phyloP scores from a whole-genome alignment of 2,329 filamentous ascomycete species.

The Aspergillus vadensis region DNA sequence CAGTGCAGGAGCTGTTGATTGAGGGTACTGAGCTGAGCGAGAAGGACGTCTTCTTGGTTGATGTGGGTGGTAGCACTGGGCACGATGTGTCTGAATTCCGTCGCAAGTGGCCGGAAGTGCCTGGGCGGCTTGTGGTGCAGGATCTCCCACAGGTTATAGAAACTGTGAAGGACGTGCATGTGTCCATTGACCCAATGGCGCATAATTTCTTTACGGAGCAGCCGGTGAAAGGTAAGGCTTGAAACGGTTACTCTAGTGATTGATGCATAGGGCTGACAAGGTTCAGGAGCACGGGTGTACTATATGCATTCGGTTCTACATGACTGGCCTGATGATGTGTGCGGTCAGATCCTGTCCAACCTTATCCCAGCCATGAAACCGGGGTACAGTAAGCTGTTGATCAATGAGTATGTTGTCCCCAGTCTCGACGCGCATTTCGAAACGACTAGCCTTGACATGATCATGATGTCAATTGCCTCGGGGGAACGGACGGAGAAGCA shows the following conservation, averaged over 20 bases:
- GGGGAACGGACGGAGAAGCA: constrained; percentile 45
- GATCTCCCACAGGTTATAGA: constrained; percentile 47
- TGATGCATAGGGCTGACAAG: neutral
- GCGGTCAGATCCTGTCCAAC: constrained; percentile 34
- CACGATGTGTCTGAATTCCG: constrained; percentile 44
- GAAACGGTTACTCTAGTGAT: neutral
- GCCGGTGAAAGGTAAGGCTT: constrained; percentile 17
- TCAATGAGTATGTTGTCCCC: constrained; percentile 48
- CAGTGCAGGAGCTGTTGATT: constrained; percentile 24
- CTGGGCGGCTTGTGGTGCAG: constrained; percentile 51
- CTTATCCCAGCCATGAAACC: constrained; percentile 37
- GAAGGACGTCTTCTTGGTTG: constrained; percentile 38
- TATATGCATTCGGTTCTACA: constrained; percentile 17
- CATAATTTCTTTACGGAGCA: constrained; percentile 52
- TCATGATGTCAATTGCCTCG: constrained; percentile 45
- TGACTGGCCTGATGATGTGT: constrained; percentile 38
- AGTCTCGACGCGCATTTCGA: constrained; percentile 35
- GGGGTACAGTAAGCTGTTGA: constrained; percentile 46
- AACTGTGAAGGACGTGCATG: constrained; percentile 18
- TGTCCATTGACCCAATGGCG: constrained; percentile 31
- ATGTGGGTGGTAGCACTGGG: constrained; percentile 47
- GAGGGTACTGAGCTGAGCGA: constrained; percentile 6
- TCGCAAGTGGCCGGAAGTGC: constrained; percentile 36
- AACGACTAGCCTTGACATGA: constrained; percentile 41
- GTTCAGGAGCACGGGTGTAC: constrained; percentile 33